phyloP scores from a whole-genome alignment of 257 asterid species.

The Scutellaria galericulata region DNA sequence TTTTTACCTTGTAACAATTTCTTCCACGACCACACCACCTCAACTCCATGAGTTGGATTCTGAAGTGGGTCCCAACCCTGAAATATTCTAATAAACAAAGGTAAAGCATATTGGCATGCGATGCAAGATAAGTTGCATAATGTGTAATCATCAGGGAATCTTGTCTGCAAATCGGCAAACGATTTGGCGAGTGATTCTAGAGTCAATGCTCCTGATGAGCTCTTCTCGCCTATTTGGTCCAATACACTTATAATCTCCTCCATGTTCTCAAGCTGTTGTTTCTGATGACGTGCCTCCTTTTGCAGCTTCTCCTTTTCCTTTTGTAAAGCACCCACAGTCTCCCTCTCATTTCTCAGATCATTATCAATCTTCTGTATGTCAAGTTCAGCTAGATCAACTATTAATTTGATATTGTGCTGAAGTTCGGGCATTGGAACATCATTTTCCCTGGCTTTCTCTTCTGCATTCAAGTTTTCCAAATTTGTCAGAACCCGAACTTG shows the following conservation, averaged over 20 bases:
- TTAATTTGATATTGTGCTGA: slow-evolving; percentile 79
- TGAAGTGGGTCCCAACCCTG: slow-evolving; percentile 97
- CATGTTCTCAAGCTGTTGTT: slow-evolving; percentile 73
- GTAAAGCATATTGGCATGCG: slow-evolving; percentile 86
- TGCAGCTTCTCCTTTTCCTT: slow-evolving; percentile 81
- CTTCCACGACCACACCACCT: slow-evolving; percentile 72
- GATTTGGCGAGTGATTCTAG: slow-evolving; percentile 73
- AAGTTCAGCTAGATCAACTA: slow-evolving; percentile 74
- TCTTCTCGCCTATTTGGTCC: slow-evolving; percentile 63
- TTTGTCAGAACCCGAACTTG: slow-evolving; percentile 90
- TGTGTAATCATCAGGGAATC: slow-evolving; percentile 66
- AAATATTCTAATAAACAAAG: slow-evolving; percentile 76
- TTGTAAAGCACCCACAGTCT: slow-evolving; percentile 79
- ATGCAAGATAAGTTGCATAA: slow-evolving; percentile 78
- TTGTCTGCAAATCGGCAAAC: slow-evolving; percentile 63
- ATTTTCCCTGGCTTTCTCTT: slow-evolving; percentile 73
- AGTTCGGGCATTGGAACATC: slow-evolving; percentile 93
- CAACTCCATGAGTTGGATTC: slow-evolving; percentile 80
- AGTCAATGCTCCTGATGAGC: slow-evolving; percentile 63
- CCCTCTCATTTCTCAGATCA: slow-evolving; percentile 89
- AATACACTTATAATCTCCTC: slow-evolving; percentile 55
- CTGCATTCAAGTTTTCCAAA: slow-evolving; percentile 85
- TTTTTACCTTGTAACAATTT: slow-evolving; percentile 66
- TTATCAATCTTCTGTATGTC: slow-evolving; percentile 80
- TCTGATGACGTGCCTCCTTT: slow-evolving; percentile 60